A percentile compares a stretch with the other conserved stretches of the same genome.
Evolutionary conservation across 352 stramenopile species (phyloP).

Genomic region (Albugo laibachii): DNA sequence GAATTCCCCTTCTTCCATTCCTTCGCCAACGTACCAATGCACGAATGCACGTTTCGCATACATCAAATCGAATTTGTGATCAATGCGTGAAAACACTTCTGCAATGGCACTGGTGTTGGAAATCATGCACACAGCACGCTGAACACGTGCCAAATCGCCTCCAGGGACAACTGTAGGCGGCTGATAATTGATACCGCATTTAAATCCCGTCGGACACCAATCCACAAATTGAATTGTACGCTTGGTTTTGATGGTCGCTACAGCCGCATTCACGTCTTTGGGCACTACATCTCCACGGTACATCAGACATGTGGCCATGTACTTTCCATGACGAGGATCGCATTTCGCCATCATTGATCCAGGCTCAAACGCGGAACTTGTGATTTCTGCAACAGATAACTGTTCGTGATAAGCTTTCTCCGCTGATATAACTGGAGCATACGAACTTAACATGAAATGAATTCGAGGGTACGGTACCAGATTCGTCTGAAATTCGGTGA

Average conservation of each 20-base stretch:
- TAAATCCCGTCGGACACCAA: constrained; percentile 94
- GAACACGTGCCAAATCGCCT: constrained; percentile 88
- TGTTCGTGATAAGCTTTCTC: constrained; percentile 92
- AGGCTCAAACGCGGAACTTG: constrained; percentile 91
- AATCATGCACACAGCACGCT: constrained; percentile 95
- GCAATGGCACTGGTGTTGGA: constrained; percentile 96
- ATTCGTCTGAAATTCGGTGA: constrained; percentile 97
- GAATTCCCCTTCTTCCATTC: constrained; percentile 98
- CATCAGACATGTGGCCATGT: constrained; percentile 94
- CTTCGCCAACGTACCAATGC: constrained; percentile 96
- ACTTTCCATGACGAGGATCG: constrained; percentile 93
- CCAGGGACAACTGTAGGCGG: constrained; percentile 85
- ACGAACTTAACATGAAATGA: constrained; percentile 96
- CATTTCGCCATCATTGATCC: constrained; percentile 96
- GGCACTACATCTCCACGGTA: constrained; percentile 87
- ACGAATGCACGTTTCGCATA: constrained; percentile 97
- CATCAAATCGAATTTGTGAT: constrained; percentile 99
- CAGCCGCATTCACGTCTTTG: constrained; percentile 85
- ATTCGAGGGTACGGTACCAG: constrained; percentile 94
- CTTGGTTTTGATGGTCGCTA: constrained; percentile 96
- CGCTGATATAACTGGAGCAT: constrained; percentile 90
- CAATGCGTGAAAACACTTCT: constrained; percentile 91
- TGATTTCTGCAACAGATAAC: constrained; percentile 92
- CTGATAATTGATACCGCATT: constrained; percentile 96
- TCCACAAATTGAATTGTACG: constrained; percentile 95